Evolutionary conservation across 805 yeast species (phyloP).

Genomic region (Pichia scutulata): DNA sequence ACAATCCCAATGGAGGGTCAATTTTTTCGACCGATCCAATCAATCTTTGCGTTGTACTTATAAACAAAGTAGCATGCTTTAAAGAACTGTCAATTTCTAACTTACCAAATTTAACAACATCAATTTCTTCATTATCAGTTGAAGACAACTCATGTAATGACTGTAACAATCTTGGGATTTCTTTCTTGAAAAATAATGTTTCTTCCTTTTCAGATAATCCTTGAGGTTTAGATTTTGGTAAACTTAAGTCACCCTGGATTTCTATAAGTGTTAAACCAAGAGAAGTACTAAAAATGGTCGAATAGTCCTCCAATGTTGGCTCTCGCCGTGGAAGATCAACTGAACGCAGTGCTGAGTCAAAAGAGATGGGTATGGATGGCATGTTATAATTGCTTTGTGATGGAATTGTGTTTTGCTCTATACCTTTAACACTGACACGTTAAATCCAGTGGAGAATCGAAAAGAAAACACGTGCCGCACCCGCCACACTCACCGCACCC

Average conservation of each 20-base stretch:
- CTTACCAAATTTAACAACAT: slow-evolving; percentile 41
- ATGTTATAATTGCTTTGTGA: background rate
- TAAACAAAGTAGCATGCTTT: slow-evolving; percentile 45
- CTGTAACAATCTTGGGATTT: slow-evolving; percentile 12
- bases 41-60: slow-evolving; percentile 65
- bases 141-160: background rate
- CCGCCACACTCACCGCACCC: background rate
- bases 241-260: slow-evolving; percentile 64
- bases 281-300: slow-evolving; percentile 39
- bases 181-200: slow-evolving; percentile 29
- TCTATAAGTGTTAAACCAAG: slow-evolving; percentile 56
- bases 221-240: slow-evolving; percentile 33
- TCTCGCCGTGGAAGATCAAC: background rate
- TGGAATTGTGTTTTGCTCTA: too few species aligned
- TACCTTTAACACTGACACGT: too few species aligned
- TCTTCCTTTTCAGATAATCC: slow-evolving; percentile 29
- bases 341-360: background rate
- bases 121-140: slow-evolving; percentile 4
- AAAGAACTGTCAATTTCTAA: slow-evolving; percentile 39
- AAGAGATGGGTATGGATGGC: background rate
- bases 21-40: slow-evolving; percentile 52
- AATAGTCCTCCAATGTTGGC: slow-evolving; percentile 6
- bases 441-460: background rate
- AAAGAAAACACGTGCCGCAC: background rate
- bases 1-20: slow-evolving; percentile 58